Conservation (phyloP, 192 early-diverging fungal genomes). For the Backusella tarrabulga region DNA sequence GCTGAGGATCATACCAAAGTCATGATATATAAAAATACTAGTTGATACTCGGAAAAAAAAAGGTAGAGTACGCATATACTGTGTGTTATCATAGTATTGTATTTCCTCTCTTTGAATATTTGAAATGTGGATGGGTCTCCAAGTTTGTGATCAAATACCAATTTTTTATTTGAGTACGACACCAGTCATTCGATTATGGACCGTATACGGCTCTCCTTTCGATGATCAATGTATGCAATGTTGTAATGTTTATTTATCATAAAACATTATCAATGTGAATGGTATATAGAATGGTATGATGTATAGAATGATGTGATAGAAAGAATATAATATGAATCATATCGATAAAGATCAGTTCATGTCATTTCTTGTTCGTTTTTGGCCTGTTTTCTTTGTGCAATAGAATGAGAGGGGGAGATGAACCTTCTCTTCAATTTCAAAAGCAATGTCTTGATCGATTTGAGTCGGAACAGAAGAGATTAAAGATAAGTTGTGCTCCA, state of each 20-base stretch:
- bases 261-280: neutral
- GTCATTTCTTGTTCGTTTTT: neutral
- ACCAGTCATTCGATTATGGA: neutral
- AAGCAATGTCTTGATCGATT: neutral
- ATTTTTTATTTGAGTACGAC: neutral
- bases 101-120: too few relatives aligned
- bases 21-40: too few relatives aligned
- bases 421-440: neutral
- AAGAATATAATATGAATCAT: too few relatives aligned
- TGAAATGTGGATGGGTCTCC: too few relatives aligned
- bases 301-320: neutral
- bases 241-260: neutral
- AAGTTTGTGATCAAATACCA: neutral
- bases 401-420: neutral
- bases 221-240: neutral
- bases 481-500: neutral
- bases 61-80: too few relatives aligned
- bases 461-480: neutral
- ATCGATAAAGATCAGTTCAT: neutral
- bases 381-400: neutral
- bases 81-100: too few relatives aligned
- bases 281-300: neutral
- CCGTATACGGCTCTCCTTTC: neutral
- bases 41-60: too few relatives aligned
- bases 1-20: too few relatives aligned